Percentiles rank a stretch among this genome's conserved stretches.
Conservation (phyloP, 2,329 filamentous ascomycete species). For the Fusarium aywerte region DNA sequence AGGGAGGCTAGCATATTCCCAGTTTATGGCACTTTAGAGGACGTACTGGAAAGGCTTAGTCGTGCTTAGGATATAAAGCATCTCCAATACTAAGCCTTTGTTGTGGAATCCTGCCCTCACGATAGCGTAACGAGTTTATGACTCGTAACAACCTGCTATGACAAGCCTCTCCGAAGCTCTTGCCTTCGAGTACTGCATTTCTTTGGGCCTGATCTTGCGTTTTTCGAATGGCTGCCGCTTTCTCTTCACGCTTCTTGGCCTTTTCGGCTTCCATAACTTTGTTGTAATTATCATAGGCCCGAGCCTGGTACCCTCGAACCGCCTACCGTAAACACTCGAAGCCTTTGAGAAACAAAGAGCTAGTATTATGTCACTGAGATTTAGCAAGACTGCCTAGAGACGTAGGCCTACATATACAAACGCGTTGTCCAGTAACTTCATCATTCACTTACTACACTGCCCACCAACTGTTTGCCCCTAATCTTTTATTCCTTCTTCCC, state of each 20-base stretch:
- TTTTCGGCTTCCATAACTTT: constrained; percentile 75
- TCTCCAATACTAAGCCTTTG: too few species aligned
- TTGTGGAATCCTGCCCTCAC: too few species aligned
- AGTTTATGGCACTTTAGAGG: too few species aligned
- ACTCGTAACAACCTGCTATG: too few species aligned
- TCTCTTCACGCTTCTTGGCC: constrained; percentile 82
- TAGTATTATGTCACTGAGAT: fast-evolving
- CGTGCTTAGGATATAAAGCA: too few species aligned
- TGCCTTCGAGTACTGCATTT: constrained; percentile 79
- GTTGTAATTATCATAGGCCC: constrained; percentile 77
- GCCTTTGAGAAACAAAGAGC: neutral
- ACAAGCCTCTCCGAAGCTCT: constrained; percentile 84
- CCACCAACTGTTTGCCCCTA: neutral
- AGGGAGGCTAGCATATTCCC: too few species aligned
- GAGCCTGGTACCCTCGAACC: too few species aligned
- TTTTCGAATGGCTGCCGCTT: constrained; percentile 84
- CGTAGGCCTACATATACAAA: neutral
- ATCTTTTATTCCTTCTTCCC: neutral
- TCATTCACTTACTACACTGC: neutral
- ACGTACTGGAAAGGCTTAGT: too few species aligned
- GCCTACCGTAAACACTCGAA: too few species aligned
- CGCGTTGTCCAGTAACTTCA: neutral
- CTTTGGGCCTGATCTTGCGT: constrained; percentile 86
- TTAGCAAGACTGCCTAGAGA: neutral
- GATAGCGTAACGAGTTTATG: too few species aligned